Evolutionary conservation across 805 yeast genomes (phyloP).

Genomic region (Phaffomyces antillensis): DNA sequence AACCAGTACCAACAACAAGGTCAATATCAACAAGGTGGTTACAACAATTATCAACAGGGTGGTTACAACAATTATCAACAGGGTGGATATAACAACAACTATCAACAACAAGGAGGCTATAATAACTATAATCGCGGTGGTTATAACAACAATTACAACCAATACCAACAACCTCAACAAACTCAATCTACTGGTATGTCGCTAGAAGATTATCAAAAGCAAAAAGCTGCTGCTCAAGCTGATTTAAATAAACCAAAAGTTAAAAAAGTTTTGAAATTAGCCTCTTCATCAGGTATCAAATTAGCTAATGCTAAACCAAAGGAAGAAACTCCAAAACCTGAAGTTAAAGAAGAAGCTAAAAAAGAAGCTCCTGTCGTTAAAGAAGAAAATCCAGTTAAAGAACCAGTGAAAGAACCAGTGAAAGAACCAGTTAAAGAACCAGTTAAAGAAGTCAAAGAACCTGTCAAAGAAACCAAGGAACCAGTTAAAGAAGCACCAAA

Average conservation of each 20-base stretch:
- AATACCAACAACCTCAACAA: conserved; percentile 21
- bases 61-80: background rate
- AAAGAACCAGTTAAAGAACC: too few relatives aligned
- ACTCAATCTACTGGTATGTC: conserved; percentile 52
- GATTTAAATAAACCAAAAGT: conserved; percentile 41
- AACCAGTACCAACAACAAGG: conserved; percentile 11
- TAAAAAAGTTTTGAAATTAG: conserved; percentile 62
- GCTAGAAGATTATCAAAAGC: conserved; percentile 75
- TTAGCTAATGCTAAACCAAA: conserved; percentile 36
- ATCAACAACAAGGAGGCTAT: conserved; percentile 10
- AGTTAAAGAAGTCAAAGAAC: background rate
- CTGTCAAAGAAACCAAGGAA: conserved; percentile 6
- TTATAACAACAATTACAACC: conserved; percentile 14
- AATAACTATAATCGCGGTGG: conserved; percentile 19
- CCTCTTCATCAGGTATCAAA: conserved; percentile 58
- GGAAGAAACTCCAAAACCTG: conserved; percentile 26
- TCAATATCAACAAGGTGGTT: conserved; percentile 10
- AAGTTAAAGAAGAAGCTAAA: background rate
- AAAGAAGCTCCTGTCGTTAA: conserved; percentile 17
- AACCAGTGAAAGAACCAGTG: too few relatives aligned
- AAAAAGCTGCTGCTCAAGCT: conserved; percentile 29
- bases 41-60: conserved; percentile 3
- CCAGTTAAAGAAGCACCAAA: conserved; percentile 17
- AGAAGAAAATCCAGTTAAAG: background rate
- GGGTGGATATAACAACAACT: conserved; percentile 17